Evolutionary conservation across 805 yeast species (phyloP).

Genomic region (Candida ficus): DNA sequence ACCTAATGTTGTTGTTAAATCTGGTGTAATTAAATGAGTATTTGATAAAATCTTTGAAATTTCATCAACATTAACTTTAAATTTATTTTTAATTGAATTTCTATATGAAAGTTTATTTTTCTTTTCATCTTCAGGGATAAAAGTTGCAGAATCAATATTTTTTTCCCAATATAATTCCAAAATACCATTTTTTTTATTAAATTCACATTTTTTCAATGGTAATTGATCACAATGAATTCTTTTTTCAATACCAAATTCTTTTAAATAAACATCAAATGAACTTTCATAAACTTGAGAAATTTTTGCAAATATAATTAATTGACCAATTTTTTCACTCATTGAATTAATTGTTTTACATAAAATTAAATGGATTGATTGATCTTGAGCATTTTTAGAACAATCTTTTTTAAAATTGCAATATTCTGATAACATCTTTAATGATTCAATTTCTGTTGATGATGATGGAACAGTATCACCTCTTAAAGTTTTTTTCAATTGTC

Average conservation of each 20-base stretch:
- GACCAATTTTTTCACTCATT: constrained; percentile 69
- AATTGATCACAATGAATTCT: constrained; percentile 97
- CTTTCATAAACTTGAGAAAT: constrained; percentile 93
- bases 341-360: constrained; percentile 80
- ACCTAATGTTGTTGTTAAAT: no score
- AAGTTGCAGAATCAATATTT: constrained; percentile 89
- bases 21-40: no score
- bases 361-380: constrained; percentile 85
- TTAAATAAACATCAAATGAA: constrained; percentile 87
- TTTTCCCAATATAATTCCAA: constrained; percentile 90
- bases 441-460: constrained; percentile 44
- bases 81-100: constrained; percentile 71
- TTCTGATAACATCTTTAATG: constrained; percentile 78
- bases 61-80: constrained; percentile 62
- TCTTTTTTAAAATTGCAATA: constrained; percentile 95
- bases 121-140: constrained; percentile 84
- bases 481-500: constrained; percentile 76
- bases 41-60: constrained; percentile 67
- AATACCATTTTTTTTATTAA: constrained; percentile 58
- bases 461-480: neutral
- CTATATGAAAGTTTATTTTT: constrained; percentile 65
- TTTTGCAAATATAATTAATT: constrained; percentile 76
- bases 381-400: constrained; percentile 89
- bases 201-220: constrained; percentile 89
- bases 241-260: constrained; percentile 92